Evolutionary conservation across 345 rosid species (phyloP), one percentile per base, ranked within the genome.

Genomic region (Euclidium syriacum): DNA sequence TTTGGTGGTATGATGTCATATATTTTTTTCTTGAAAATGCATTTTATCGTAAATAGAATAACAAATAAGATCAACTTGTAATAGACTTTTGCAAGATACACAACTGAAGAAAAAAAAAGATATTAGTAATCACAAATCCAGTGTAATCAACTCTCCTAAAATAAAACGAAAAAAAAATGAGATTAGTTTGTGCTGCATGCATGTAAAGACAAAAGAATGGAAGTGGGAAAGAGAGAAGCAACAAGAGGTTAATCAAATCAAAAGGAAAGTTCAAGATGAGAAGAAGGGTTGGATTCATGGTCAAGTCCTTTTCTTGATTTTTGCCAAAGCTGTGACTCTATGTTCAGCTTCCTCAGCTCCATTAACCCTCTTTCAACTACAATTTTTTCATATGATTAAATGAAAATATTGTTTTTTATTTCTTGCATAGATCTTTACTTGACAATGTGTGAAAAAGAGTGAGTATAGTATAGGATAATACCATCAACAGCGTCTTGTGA

Each of bases 401-500:
- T 50, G 6, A 25, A 10, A 47, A 10, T 0, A n/a, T 7, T 52
- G 1, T 17, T 24, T 52, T 9, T 1, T 27, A 4, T 12, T 34
- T 7, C 14, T 6, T 7, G 57, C 42, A 10, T 55, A 24, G 22
- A 33, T 33, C 40, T 66, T 20, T n/a, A n/a, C 22, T 14, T 67
- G 29, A 36, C 23, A 36, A n/a, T 61, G 32, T n/a, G n/a, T n/a
- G n/a, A n/a, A n/a, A n/a, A n/a, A 27, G 34, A 67, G 46, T 36
- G 38, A 42, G 40, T 6, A 42, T 42, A 10, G 24, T 48, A 18
- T 26, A 42, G 48, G 49, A 26, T 39, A 18, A 62, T 81, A 92
- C 99, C 99, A 32, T 90, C 95, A 40, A 92, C 90, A 7, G 91
- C 96, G 15, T 87, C 95, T 10, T 82, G 90, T 5, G 95, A 89